Percentiles rank a stretch among this genome's conserved stretches.
phyloP scores from a whole-genome alignment of 1,139 yeast genomes.

The Dujonia santamariae region DNA sequence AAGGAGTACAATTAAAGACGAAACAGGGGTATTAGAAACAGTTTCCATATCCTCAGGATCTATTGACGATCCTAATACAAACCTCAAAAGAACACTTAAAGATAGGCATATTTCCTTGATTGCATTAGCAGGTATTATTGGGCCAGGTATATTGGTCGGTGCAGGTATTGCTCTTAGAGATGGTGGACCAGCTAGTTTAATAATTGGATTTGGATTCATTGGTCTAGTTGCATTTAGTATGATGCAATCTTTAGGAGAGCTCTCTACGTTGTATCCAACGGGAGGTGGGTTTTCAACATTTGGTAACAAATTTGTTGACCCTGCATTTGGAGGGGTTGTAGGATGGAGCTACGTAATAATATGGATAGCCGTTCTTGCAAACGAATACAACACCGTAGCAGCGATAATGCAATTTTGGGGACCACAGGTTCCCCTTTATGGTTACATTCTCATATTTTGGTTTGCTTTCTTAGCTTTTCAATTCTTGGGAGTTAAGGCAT shows the following conservation, averaged over 20 bases:
- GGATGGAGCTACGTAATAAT: constrained; percentile 64
- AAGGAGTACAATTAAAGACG: constrained; percentile 4
- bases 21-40: constrained; percentile 10
- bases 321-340: constrained; percentile 57
- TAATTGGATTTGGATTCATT: constrained; percentile 46
- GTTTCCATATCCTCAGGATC: constrained; percentile 1
- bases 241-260: constrained; percentile 59
- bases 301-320: constrained; percentile 52
- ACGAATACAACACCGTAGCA: constrained; percentile 56
- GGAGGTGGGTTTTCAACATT: constrained; percentile 56
- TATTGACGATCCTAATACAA: constrained; percentile 10
- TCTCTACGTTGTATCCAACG: constrained; percentile 49
- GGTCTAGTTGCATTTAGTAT: constrained; percentile 55
- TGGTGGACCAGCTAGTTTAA: constrained; percentile 43
- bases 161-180: constrained; percentile 43
- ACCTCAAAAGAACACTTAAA: constrained; percentile 34
- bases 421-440: constrained; percentile 57
- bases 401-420: constrained; percentile 58
- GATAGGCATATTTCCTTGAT: constrained; percentile 44
- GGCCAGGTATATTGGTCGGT: constrained; percentile 52
- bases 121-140: constrained; percentile 55
- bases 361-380: constrained; percentile 60
- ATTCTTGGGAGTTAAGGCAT: constrained; percentile 53
- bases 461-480: constrained; percentile 50
- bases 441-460: constrained; percentile 58